Conservation (phyloP, 768 basidiomycete species). For the Floccularia luteovirens region DNA sequence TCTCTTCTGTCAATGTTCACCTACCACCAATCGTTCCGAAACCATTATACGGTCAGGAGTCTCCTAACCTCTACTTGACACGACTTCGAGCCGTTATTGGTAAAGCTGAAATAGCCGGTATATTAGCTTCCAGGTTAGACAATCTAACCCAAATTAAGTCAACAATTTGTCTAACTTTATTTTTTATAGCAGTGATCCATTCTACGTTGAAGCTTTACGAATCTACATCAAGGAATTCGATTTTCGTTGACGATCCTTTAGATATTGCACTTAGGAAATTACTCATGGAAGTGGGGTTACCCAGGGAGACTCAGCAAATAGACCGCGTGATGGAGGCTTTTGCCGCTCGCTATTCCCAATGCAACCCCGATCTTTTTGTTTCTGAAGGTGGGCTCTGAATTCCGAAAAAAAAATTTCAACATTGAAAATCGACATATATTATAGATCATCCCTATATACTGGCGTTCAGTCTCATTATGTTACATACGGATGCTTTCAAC, state of each 20-base stretch:
- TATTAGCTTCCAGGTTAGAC: constrained; percentile 74
- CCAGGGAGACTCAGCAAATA: constrained; percentile 96
- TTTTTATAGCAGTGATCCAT: constrained; percentile 48
- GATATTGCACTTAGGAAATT: constrained; percentile 88
- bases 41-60: constrained; percentile 52
- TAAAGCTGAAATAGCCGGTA: constrained; percentile 72
- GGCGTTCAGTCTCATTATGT: constrained; percentile 97
- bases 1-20: too few species aligned
- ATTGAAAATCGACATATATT: constrained; percentile 1
- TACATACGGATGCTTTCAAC: constrained; percentile 98
- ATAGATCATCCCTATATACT: constrained; percentile 92
- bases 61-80: constrained; percentile 60
- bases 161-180: constrained; percentile 3
- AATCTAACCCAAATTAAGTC: background rate
- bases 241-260: constrained; percentile 72
- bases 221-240: constrained; percentile 72
- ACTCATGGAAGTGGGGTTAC: constrained; percentile 87
- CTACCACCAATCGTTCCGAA: constrained; percentile 37
- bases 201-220: constrained; percentile 62
- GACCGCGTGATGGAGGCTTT: constrained; percentile 97
- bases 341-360: constrained; percentile 72
- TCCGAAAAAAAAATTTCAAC: background rate
- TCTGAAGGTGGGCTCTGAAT: constrained; percentile 52
- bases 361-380: constrained; percentile 76
- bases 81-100: constrained; percentile 58